Base-by-base conservation (phyloP, 768 basidiomycete species). In the Clavaria fumosa region DNA sequence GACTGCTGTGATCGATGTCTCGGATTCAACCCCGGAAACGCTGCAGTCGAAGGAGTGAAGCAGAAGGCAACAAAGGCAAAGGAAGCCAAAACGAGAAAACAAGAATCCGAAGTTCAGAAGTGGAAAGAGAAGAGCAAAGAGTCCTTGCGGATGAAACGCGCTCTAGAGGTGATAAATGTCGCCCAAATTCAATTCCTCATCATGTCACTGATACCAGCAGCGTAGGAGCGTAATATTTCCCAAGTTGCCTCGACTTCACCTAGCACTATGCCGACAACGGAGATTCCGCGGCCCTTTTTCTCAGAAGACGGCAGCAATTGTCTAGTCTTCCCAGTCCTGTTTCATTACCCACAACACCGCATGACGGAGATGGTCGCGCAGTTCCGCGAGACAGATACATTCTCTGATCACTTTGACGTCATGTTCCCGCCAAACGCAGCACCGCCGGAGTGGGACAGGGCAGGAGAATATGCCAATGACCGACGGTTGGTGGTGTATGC, bases 341-440 rank as follows among this genome's bases (percentile, higher is more conserved):
- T 97, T 58, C 67, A 96, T 43, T 95, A 96, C 56, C 95, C 95
- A 4, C 78, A 88, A 53, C 67, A 89, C 45, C 72, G 78, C 7
- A 86, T 75, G 4, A 86, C 91, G 20, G 95, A 99, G 56, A 67
- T 91, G 41, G 81, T 96, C 45, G 66, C 80, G 10, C 68, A 78
- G 35, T 96, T 93, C 57, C 66, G 75, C 45, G 91, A 96, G 55
- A 72, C 79, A 45, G 78, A 84, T 2, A 70, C 85, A 2, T 89
- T 97, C 54, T 63, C 66, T 5, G 75, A 74, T 27, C 83, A 89
- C 45, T 63, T 96, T 3, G 61, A 65, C 14, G 59, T 64, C 11
- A 91, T 99, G 77, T 91, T 95, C 59, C 85, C 88, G 1, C 75
- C 77, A 6, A 55, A 70, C 39, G 66, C 61, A 1, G 62, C 71